A percentile compares a stretch with the other conserved stretches of the same genome.
phyloP scores from a whole-genome alignment of 2,329 filamentous ascomycete genomes.

The Seiridium cupressi region DNA sequence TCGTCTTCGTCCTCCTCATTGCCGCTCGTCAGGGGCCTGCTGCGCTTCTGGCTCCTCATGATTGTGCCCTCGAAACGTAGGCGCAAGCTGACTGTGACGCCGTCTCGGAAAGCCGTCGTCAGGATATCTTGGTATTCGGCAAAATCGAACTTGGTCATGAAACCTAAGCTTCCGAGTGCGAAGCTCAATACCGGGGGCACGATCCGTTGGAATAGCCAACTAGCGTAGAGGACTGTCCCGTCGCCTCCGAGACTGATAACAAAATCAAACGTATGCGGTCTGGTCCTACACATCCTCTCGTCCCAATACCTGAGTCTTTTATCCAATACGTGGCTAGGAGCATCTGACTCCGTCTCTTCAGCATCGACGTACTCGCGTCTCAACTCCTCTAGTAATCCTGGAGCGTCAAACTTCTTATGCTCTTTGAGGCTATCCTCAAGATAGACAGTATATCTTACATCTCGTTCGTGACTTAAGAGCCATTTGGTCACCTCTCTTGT shows the following conservation, averaged over 20 bases:
- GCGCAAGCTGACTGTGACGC: conserved; percentile 83
- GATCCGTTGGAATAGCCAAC: conserved; percentile 94
- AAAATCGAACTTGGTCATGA: conserved; percentile 96
- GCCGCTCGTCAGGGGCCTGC: conserved; percentile 22
- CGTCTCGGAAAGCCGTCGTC: conserved; percentile 70
- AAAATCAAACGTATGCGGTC: conserved; percentile 90
- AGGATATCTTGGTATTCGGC: conserved; percentile 69
- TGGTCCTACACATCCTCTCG: conserved; percentile 69
- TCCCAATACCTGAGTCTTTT: conserved; percentile 79
- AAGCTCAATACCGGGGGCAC: conserved; percentile 94
- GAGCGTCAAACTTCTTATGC: conserved; percentile 70
- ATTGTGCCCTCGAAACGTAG: conserved; percentile 90
- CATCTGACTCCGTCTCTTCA: conserved; percentile 29
- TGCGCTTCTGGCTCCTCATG: conserved; percentile 70
- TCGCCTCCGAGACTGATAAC: conserved; percentile 90
- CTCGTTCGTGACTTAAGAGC: conserved; percentile 71
- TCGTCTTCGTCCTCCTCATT: conserved; percentile 21
- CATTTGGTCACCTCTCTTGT: conserved; percentile 77
- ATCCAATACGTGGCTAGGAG: conserved; percentile 33
- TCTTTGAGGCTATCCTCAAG: conserved; percentile 74
- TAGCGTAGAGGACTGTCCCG: conserved; percentile 94
- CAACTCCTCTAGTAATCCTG: conserved; percentile 66
- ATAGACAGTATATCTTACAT: conserved; percentile 73
- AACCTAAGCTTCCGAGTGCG: conserved; percentile 85
- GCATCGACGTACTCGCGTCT: conserved; percentile 38